phyloP scores from a whole-genome alignment of 2,329 filamentous ascomycete species.

The Botrytis squamosa region DNA sequence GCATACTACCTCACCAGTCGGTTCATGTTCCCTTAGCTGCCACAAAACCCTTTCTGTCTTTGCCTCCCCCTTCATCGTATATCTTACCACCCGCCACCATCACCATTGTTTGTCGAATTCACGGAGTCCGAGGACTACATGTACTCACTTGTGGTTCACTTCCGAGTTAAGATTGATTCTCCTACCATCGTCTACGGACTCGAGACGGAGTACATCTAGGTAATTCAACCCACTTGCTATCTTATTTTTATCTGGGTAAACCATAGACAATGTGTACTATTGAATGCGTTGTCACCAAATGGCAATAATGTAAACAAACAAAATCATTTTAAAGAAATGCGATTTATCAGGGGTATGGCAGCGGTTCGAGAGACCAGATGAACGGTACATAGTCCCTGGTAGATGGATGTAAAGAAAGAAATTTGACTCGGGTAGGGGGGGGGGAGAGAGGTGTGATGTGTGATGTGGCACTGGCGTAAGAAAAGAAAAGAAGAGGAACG shows the following conservation, averaged over 20 bases:
- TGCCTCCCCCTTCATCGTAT: not conserved
- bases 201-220: not conserved
- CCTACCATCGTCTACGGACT: not conserved
- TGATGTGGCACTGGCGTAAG: not conserved
- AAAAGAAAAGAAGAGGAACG: not conserved
- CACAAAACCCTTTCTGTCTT: not conserved
- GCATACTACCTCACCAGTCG: not conserved
- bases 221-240: not conserved
- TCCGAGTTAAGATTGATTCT: not conserved
- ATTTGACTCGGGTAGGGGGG: not conserved
- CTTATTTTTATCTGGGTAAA: not conserved
- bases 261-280: not conserved
- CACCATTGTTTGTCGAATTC: not conserved
- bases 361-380: not conserved
- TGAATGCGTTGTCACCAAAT: constrained; percentile 5
- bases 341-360: not conserved
- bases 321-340: not conserved
- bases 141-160: not conserved
- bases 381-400: not conserved
- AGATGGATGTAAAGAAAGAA: not conserved
- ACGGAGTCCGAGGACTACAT: not conserved
- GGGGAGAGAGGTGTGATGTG: not conserved
- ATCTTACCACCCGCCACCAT: constrained; percentile 1
- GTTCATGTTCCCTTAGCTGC: not conserved
- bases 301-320: not conserved